Conservation (phyloP, 1,139 yeast genomes). For the Magnusiomyces paraingens region DNA sequence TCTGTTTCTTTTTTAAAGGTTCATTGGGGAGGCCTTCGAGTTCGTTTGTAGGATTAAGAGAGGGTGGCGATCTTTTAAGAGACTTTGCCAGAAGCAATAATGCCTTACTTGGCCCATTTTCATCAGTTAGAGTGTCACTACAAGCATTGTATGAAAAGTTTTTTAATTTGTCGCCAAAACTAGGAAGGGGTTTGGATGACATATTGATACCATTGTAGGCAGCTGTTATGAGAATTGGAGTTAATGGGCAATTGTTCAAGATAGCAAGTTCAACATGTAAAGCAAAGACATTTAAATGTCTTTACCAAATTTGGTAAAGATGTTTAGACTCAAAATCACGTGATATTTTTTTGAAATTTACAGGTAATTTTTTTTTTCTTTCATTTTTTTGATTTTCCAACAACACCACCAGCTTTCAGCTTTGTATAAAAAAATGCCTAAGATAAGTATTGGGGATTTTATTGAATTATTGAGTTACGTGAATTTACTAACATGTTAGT, state of each 20-base stretch:
- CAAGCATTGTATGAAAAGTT: conserved; percentile 10
- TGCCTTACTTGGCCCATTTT: no score
- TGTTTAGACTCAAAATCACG: neutral
- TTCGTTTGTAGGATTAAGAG: neutral
- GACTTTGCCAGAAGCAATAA: no score
- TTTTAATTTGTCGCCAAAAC: conserved; percentile 16
- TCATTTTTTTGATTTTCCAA: neutral
- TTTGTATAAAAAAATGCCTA: conserved; percentile 20
- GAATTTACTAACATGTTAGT: conserved; percentile 12
- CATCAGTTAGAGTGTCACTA: no score
- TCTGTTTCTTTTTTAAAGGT: neutral
- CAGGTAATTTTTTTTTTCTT: neutral
- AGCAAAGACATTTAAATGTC: no score
- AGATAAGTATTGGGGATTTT: conserved; percentile 23
- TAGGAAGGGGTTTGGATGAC: conserved; percentile 13
- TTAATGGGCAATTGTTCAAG: no score
- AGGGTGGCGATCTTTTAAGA: no score
- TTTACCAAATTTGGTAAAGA: no score
- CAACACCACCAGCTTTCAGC: neutral
- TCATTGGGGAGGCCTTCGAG: neutral
- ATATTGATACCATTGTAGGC: neutral
- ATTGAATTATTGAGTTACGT: conserved; percentile 4
- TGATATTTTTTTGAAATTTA: neutral
- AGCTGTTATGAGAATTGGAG: no score
- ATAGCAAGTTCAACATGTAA: neutral